Evolutionary conservation across 257 asterid species (phyloP), one percentile per base, ranked within the genome.

Genomic region (Eucommia ulmoides): DNA sequence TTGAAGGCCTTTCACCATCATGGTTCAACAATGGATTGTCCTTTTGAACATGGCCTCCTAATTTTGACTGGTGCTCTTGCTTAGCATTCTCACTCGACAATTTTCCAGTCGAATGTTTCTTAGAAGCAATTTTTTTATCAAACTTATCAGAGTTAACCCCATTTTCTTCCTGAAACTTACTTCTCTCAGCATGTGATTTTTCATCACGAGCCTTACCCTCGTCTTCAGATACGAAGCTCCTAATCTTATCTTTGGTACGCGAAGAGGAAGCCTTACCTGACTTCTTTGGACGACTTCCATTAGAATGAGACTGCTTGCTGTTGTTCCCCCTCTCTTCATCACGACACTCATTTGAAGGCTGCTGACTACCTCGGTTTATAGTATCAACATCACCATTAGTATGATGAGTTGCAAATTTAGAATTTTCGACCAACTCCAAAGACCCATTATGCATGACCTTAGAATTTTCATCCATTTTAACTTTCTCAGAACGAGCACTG

Each of bases 231-330:
- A 62, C 78, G 59, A 75, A 74, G 54, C 73, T 64, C 65, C 54
- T 56, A 64, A 23, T 56, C 61, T 71, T 75, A 50, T 79, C 95
- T 71, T 78, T 85, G 41, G 72, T 67, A 56, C 74, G 76, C 41
- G 88, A 79, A 61, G 84, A 77, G 50, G 45, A 55, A 22, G 71
- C 81, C 66, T 74, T 84, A 53, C 75, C 92, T 51, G 81, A 62
- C 73, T 81, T 84, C 69, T 66, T 80, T 21, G 72, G 48, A 53
- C 59, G 67, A 49, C 56, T 65, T 50, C 71, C 83, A 64, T 42
- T 68, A 59, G 69, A 54, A 56, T 53, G 72, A 50, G 53, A 53
- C 63, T 62, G 84, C 60, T 62, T 60, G 12, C 24, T 51, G 12
- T 25, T 51, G 52, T 66, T 69, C 68, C 67, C 33, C 49, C 58